Conservation (phyloP, 2,329 filamentous ascomycete genomes). For the Cordyceps tenuipes region DNA sequence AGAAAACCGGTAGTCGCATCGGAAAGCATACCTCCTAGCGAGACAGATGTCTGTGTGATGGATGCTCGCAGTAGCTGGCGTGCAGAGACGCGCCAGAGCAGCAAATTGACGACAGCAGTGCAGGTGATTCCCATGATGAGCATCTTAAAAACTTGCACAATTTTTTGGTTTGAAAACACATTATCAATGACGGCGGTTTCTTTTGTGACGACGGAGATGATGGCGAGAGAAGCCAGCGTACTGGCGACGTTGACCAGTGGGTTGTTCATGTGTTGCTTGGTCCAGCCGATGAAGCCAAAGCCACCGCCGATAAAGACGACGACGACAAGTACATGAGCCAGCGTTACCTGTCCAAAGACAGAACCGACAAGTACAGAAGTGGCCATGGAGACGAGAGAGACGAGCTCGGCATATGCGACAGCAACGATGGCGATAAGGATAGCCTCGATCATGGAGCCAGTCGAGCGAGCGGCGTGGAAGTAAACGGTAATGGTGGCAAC, state of each 20-base stretch:
- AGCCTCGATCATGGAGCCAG: conserved; percentile 79
- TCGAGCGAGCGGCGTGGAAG: conserved; percentile 75
- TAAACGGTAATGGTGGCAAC: conserved; percentile 86
- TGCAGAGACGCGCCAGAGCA: conserved; percentile 69
- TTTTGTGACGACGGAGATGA: conserved; percentile 79
- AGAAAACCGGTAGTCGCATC: conserved; percentile 73
- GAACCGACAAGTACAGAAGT: conserved; percentile 67
- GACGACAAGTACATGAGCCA: conserved; percentile 70
- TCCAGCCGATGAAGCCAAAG: conserved; percentile 75
- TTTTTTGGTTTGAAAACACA: conserved; percentile 58
- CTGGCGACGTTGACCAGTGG: conserved; percentile 73
- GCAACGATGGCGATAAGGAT: conserved; percentile 64
- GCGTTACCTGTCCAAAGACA: conserved; percentile 51
- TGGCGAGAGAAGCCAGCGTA: conserved; percentile 72
- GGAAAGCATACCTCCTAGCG: conserved; percentile 68
- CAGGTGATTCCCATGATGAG: conserved; percentile 66
- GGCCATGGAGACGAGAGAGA: conserved; percentile 75
- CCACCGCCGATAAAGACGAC: conserved; percentile 73
- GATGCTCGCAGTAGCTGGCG: conserved; percentile 60
- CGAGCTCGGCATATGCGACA: conserved; percentile 56
- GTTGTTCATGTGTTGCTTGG: conserved; percentile 65
- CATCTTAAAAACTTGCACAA: conserved; percentile 57
- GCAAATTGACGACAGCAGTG: conserved; percentile 60
- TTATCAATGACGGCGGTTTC: conserved; percentile 74
- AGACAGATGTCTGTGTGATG: conserved; percentile 62